These are phyloP conservation scores for Agrocybe chaxingu DNA, from an alignment of 768 basidiomycete species.

Conservation along the genomic window DNA sequence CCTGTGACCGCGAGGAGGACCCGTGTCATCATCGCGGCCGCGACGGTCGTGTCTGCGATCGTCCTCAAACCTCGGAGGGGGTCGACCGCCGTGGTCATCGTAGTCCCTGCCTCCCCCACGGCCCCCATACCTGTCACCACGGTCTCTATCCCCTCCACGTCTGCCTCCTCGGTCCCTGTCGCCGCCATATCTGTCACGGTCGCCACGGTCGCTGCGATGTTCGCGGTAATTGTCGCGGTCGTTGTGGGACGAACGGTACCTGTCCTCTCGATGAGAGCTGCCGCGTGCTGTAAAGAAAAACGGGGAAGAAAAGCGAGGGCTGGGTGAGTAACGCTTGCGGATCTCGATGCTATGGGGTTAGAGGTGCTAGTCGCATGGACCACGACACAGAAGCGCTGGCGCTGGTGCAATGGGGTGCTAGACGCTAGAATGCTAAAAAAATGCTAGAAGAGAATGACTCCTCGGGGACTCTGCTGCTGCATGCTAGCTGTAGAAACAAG, in stretches of 20 bases:
- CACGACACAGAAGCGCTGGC: neutral
- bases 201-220: conserved; percentile 32
- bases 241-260: conserved; percentile 61
- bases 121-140: conserved; percentile 32
- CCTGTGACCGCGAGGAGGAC: conserved; percentile 35
- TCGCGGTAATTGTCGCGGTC: conserved; percentile 44
- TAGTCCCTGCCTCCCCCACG: conserved; percentile 28
- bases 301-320: conserved; percentile 38
- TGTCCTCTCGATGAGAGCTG: conserved; percentile 59
- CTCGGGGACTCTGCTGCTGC: conserved; percentile 28
- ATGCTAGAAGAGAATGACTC: conserved; percentile 29
- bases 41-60: conserved; percentile 48
- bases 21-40: conserved; percentile 15
- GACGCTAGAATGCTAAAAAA: conserved; percentile 14
- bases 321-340: conserved; percentile 47
- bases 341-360: conserved; percentile 15
- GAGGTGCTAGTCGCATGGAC: conserved; percentile 9
- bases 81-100: conserved; percentile 38
- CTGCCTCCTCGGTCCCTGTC: conserved; percentile 24
- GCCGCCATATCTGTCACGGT: conserved; percentile 38
- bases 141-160: conserved; percentile 35
- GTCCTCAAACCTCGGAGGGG: conserved; percentile 40
- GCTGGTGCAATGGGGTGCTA: conserved; percentile 10
- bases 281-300: conserved; percentile 44
- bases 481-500: conserved; percentile 64